These are phyloP conservation scores for Anthostomella pinea DNA, from an alignment of 2,329 filamentous ascomycete genomes.

Conservation along the genomic window DNA sequence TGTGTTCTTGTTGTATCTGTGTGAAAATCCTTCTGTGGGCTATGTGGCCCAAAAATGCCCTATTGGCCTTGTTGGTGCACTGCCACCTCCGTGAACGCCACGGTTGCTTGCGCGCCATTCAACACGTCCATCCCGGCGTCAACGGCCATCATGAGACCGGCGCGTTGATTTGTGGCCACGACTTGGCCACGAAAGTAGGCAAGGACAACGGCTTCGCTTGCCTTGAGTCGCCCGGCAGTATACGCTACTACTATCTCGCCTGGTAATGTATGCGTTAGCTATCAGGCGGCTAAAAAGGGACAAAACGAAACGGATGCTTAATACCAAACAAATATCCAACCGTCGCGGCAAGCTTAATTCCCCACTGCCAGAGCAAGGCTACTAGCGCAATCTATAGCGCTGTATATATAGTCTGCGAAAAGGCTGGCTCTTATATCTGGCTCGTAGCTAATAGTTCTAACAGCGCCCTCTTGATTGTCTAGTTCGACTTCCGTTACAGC, in stretches of 20 bases:
- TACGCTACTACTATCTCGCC: conserved; percentile 4
- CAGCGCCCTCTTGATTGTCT: conserved; percentile 2
- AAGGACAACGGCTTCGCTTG: conserved; percentile 5
- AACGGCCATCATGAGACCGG: conserved; percentile 8
- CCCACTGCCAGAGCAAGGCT: conserved; percentile 1
- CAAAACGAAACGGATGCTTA: too few relatives aligned
- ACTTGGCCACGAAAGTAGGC: conserved; percentile 8
- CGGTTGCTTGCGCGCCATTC: background rate
- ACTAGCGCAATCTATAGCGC: conserved; percentile 5
- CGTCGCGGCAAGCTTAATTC: background rate
- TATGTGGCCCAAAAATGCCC: too few relatives aligned
- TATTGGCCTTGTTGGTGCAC: too few relatives aligned
- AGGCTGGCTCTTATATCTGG: background rate
- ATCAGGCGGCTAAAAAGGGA: too few relatives aligned
- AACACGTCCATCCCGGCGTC: conserved; percentile 1
- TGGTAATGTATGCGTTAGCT: too few relatives aligned
- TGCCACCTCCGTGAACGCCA: too few relatives aligned
- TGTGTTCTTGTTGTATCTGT: too few relatives aligned
- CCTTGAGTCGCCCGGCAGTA: background rate
- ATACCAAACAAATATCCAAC: conserved; percentile 9
- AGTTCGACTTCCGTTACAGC: background rate
- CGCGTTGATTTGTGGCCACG: background rate
- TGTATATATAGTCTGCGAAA: conserved; percentile 4
- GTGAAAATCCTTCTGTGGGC: too few relatives aligned
- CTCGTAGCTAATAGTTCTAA: background rate